These are phyloP conservation scores for Globisporangium okanoganense DNA, from an alignment of 352 stramenopile species.

Conservation along the genomic window DNA sequence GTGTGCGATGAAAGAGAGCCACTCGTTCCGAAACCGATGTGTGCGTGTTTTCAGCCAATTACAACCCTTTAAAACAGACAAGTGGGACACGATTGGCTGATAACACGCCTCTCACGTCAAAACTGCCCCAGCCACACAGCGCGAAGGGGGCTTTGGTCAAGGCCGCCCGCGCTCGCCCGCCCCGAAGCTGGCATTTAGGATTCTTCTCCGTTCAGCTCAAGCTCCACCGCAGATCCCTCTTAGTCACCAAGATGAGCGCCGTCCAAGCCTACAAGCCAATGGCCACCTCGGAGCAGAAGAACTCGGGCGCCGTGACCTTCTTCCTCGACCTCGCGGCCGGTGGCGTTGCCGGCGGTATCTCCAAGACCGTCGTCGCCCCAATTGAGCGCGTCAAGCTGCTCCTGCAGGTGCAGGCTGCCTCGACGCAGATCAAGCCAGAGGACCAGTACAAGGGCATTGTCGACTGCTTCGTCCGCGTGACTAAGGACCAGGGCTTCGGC, in stretches of 20 bases:
- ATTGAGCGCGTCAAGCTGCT: conserved; percentile 92
- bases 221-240: conserved; percentile 45
- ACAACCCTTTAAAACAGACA: not conserved
- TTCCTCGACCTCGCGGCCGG: conserved; percentile 80
- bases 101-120: conserved; percentile 23
- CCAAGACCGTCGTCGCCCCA: conserved; percentile 88
- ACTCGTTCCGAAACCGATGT: conserved; percentile 47
- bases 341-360: conserved; percentile 85
- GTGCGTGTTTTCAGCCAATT: conserved; percentile 38
- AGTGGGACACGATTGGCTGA: conserved; percentile 20
- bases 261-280: conserved; percentile 77
- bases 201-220: conserved; percentile 79
- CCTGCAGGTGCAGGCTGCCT: conserved; percentile 89
- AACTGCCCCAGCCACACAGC: conserved; percentile 15
- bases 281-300: conserved; percentile 65
- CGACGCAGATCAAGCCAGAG: conserved; percentile 89
- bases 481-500: conserved; percentile 82
- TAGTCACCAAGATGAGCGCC: conserved; percentile 68
- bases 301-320: conserved; percentile 51
- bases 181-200: conserved; percentile 58
- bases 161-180: not conserved
- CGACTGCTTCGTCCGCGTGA: conserved; percentile 89
- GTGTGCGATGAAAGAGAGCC: conserved; percentile 29
- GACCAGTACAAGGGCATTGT: conserved; percentile 91
- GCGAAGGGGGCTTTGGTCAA: not conserved